These are phyloP conservation scores for Penicillium coprophilum DNA, from an alignment of 495 filamentous ascomycete genomes.

Conservation along the genomic window DNA sequence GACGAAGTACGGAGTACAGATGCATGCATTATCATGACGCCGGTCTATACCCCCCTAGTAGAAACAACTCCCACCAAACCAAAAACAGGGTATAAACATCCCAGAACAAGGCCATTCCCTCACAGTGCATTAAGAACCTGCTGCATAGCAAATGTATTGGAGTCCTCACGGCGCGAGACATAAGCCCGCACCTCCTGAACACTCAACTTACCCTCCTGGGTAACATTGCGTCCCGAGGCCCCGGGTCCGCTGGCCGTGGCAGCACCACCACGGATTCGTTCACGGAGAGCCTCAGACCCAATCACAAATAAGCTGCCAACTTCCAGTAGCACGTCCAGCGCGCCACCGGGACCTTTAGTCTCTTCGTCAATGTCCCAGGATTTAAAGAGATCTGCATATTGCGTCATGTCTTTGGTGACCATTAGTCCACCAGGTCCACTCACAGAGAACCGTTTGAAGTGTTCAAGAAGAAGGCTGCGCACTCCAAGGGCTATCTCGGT, in stretches of 20 bases:
- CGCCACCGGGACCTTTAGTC: constrained; percentile 53
- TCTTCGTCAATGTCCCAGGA: constrained; percentile 75
- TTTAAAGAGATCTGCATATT: constrained; percentile 79
- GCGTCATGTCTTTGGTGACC: constrained; percentile 93
- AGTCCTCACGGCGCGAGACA: constrained; percentile 79
- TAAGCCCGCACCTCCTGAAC: constrained; percentile 75
- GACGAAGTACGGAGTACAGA: not conserved
- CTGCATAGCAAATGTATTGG: constrained; percentile 75
- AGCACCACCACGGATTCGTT: constrained; percentile 63
- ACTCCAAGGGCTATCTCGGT: constrained; percentile 84
- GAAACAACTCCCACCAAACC: not conserved
- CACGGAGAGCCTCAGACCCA: constrained; percentile 80
- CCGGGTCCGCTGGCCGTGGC: constrained; percentile 27
- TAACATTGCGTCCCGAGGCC: constrained; percentile 24
- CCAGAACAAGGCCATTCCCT: constrained; percentile 12
- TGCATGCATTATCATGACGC: constrained; percentile 8
- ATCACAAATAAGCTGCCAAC: constrained; percentile 97
- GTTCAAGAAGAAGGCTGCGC: constrained; percentile 75
- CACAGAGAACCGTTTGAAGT: constrained; percentile 90
- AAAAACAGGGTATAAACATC: constrained; percentile 10
- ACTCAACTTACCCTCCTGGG: constrained; percentile 57
- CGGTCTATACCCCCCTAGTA: constrained; percentile 4
- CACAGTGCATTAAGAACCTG: constrained; percentile 64
- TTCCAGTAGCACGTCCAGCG: constrained; percentile 83
- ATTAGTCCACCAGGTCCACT: constrained; percentile 90